Conservation (phyloP, 2,329 filamentous ascomycete species). For the Phyllachora maydis region DNA sequence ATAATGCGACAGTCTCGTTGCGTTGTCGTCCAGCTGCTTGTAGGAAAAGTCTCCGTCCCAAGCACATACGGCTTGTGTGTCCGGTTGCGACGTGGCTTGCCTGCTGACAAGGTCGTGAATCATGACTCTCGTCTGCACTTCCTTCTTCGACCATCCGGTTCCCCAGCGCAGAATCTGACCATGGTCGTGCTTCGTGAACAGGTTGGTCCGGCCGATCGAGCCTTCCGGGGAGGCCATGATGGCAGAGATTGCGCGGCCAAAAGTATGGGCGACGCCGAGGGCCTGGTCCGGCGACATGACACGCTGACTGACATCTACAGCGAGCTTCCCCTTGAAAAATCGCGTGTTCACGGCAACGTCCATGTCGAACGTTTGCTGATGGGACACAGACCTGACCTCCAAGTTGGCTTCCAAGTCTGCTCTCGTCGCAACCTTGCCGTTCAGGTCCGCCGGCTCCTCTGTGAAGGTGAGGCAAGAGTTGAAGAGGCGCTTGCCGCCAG, state of each 20-base stretch:
- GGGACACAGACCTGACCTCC: constrained; percentile 13
- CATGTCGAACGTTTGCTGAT: constrained; percentile 21
- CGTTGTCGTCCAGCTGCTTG: constrained; percentile 15
- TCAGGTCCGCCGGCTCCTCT: constrained; percentile 15
- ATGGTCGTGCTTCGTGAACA: constrained; percentile 33
- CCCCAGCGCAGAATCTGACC: constrained; percentile 32
- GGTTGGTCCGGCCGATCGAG: constrained; percentile 22
- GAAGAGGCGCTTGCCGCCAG: constrained; percentile 19
- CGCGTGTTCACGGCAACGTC: constrained; percentile 23
- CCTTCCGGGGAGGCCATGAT: constrained; percentile 20
- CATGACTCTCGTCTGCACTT: constrained; percentile 17
- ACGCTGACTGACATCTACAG: constrained; percentile 21
- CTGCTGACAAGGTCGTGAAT: constrained; percentile 22
- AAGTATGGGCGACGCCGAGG: constrained; percentile 25
- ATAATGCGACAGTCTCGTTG: constrained; percentile 17
- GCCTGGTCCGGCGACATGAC: constrained; percentile 21
- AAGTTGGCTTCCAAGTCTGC: too few species aligned
- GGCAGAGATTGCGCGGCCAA: constrained; percentile 26
- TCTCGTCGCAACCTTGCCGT: constrained; percentile 11
- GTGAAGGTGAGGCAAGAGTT: constrained; percentile 29
- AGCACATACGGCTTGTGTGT: constrained; percentile 18
- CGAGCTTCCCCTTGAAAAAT: constrained; percentile 18
- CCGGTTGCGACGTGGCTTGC: constrained; percentile 16
- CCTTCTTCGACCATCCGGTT: constrained; percentile 15
- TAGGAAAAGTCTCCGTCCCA: constrained; percentile 24